Base-by-base conservation (phyloP, 306 rosid genomes). In the Ormosia emarginata region DNA sequence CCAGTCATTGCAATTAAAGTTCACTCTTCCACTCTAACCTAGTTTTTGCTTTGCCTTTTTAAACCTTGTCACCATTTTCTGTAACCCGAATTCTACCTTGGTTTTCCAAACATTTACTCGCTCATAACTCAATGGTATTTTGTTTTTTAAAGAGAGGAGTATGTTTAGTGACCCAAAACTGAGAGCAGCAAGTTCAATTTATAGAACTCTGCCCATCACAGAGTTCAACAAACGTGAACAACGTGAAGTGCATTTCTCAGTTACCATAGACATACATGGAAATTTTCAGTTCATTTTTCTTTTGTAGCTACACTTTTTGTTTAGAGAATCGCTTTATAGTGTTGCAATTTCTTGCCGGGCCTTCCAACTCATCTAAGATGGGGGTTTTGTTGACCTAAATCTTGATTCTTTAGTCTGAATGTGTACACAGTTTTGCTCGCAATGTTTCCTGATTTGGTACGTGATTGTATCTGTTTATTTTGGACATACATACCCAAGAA, bases 331-430 rank as follows among this genome's bases (percentile, higher is more conserved):
- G 59, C 63, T 17, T 17, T 9, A 61, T 12, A 58, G 43, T 75
- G 55, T 43, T 67, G 50, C 62, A 57, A 71, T 41, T 46, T 64
- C 77, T 40, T 77, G 74, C 11, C 68, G 6, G 12, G 43, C 66
- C 59, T 36, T 61, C 72, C 75, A 66, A 34, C 50, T 67, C 52
- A 29, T 68, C 56, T 17, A 11, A 12, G 64, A 79, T 36, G 80
- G 61, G 55, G 18, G 24, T 62, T 52, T 79, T 77, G 86, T 87
- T 86, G 74, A 75, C 79, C 88, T 84, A 76, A 85, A 79, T 74
- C 36, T 62, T 30, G 82, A 41, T 77, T 37, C 47, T 53, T 15
- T 79, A 41, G 80, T 37, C 59, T 53, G 41, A 52, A 67, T 29
- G 32, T 56, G 33, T 52, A 18, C 18, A 14, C 15, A 29, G 67